phyloP scores from a whole-genome alignment of 345 rosid species.

The Excoecaria agallocha region DNA sequence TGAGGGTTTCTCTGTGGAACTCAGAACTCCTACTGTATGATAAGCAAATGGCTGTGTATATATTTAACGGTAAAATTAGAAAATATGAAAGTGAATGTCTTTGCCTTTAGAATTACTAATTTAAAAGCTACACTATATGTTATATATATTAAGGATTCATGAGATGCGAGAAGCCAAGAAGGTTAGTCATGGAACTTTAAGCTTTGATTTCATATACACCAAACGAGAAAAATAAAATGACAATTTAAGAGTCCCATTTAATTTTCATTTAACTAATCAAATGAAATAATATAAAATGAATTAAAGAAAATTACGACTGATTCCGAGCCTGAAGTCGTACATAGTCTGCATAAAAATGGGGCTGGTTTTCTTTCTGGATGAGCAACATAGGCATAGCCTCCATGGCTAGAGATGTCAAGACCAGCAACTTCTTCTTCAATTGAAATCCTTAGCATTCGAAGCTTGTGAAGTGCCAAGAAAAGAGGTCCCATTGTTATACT shows the following conservation, averaged over 20 bases:
- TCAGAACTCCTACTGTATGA: not conserved
- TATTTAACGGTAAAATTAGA: conserved; percentile 1
- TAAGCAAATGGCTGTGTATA: not conserved
- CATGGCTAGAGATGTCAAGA: conserved; percentile 57
- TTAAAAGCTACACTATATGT: not conserved
- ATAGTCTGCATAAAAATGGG: conserved; percentile 38
- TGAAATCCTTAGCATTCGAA: conserved; percentile 44
- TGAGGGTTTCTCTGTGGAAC: conserved; percentile 22
- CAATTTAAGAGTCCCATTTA: too few relatives aligned
- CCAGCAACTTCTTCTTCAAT: conserved; percentile 54
- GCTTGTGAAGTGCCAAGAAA: conserved; percentile 47
- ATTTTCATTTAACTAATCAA: too few relatives aligned
- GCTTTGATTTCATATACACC: too few relatives aligned
- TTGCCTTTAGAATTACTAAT: not conserved
- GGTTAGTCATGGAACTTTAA: too few relatives aligned
- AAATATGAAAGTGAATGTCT: conserved; percentile 24
- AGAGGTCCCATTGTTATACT: conserved; percentile 56
- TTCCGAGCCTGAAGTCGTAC: conserved; percentile 29
- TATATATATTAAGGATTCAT: too few relatives aligned
- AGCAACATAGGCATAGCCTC: conserved; percentile 48
- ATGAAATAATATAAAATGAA: too few relatives aligned
- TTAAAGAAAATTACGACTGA: too few relatives aligned
- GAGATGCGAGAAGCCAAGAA: too few relatives aligned
- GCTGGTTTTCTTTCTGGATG: conserved; percentile 38
- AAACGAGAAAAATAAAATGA: too few relatives aligned